Base-by-base conservation (phyloP, 192 early-diverging fungal genomes). In the Pilaira anomala region DNA sequence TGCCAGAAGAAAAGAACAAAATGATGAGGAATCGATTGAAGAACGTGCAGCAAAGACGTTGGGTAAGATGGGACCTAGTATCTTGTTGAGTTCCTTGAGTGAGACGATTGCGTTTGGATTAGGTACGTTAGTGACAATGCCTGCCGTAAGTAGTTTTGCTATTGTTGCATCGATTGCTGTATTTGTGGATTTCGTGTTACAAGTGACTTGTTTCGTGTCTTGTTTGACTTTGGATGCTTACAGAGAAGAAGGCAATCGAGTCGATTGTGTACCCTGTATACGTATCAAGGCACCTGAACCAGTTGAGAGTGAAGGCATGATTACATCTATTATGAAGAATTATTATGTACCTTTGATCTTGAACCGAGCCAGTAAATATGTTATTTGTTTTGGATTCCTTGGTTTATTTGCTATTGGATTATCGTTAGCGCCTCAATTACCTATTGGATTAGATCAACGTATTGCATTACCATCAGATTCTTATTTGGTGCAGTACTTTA, bases 101-200 rank as follows among this genome's bases (percentile, higher is more conserved):
- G 86, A 87, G 52, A 86, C 83, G 0, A 76, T 87, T 48, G 84
- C 83, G 3, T 87, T 87, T 66, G 82, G 78, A 30, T 62, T 85
- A 26, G 86, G 83, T 19, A 78, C 76, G 2, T 53, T 87, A 44
- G 84, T 87, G 3, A 80, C 77, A 7, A 87, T 87, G 83, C 86
- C 86, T 0, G 86, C 86, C 7, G 86, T 87, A n/a, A 83, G 80
- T 33, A 80, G 77, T 44, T 87, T 87, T 71, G 83, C 86, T 21
- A 75, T 87, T 59, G 82, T 81, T 59, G 84, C 86, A n/a, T 78
- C 86, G 3, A 60, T 84, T 63, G 84, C 86, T 33, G 81, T 87
- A 7, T 83, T 78, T 73, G 70, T 84, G 0, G 83, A 84, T 44
- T 87, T 86, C 64, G 50, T 83, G n/a, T 75, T 87, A 11, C 86